Evolutionary conservation across 2,329 filamentous ascomycete genomes (phyloP).

Genomic region (Penicillium sp.): DNA sequence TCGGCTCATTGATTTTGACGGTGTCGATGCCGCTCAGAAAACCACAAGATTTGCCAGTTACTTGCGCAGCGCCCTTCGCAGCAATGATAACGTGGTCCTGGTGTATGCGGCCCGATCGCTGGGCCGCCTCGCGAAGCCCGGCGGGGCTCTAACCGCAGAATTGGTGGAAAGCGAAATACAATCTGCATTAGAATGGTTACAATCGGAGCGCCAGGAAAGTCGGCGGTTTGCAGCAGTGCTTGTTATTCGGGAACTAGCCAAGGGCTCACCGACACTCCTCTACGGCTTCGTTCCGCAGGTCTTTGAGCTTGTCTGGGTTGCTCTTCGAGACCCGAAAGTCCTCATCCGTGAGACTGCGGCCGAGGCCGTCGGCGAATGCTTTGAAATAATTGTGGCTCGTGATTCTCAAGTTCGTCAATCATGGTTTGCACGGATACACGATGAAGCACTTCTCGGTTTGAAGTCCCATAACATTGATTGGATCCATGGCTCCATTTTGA

Average conservation of each 20-base stretch:
- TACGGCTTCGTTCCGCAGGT: conserved; percentile 95
- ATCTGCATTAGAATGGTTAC: conserved; percentile 92
- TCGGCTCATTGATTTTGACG: conserved; percentile 91
- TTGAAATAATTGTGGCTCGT: conserved; percentile 90
- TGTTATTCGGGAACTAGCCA: conserved; percentile 82
- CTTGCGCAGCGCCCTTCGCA: conserved; percentile 80
- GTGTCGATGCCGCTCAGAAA: conserved; percentile 87
- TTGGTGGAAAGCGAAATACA: conserved; percentile 96
- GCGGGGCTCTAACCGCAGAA: conserved; percentile 90
- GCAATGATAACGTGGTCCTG: conserved; percentile 89
- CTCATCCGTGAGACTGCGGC: conserved; percentile 89
- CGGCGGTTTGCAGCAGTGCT: conserved; percentile 90
- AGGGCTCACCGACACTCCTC: conserved; percentile 90
- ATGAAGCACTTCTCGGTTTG: conserved; percentile 77
- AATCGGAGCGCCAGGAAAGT: conserved; percentile 91
- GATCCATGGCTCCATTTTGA: conserved; percentile 89
- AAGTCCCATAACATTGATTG: conserved; percentile 78
- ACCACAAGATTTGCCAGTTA: conserved; percentile 93
- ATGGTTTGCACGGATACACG: conserved; percentile 89
- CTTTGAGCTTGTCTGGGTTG: conserved; percentile 95
- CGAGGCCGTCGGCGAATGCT: conserved; percentile 90
- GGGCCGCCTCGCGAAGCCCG: conserved; percentile 85
- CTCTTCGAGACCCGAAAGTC: conserved; percentile 81
- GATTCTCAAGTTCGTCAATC: conserved; percentile 82
- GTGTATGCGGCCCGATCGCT: conserved; percentile 83